A percentile compares a stretch with the other conserved stretches of the same genome.
Conservation (phyloP, 805 yeast species). For the Saccharomycopsis microspora region DNA sequence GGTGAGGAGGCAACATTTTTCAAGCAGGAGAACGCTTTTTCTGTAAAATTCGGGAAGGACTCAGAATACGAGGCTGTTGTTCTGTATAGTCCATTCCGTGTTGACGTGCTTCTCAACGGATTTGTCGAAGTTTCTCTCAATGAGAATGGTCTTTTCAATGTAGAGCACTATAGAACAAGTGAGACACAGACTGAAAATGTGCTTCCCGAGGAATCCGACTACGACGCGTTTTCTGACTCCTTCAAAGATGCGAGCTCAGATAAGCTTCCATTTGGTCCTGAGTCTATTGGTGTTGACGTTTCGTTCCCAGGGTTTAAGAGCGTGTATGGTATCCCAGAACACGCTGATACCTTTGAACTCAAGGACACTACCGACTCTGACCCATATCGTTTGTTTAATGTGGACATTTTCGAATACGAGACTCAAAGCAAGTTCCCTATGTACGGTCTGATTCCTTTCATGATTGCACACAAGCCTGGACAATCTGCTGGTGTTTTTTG, state of each 20-base stretch:
- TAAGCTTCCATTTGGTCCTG: slow-evolving; percentile 73
- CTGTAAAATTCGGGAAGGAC: slow-evolving; percentile 28
- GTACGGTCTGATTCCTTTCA: slow-evolving; percentile 91
- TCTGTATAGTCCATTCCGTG: slow-evolving; percentile 34
- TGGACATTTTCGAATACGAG: slow-evolving; percentile 92
- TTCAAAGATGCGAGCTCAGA: slow-evolving; percentile 62
- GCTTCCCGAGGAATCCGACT: slow-evolving; percentile 49
- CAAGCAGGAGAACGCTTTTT: slow-evolving; percentile 13
- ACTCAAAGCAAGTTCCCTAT: slow-evolving; percentile 73
- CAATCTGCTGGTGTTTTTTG: slow-evolving; percentile 73
- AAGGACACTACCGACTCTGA: slow-evolving; percentile 51
- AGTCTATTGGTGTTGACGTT: slow-evolving; percentile 75
- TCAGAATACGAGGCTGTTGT: slow-evolving; percentile 33
- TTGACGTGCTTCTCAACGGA: slow-evolving; percentile 36
- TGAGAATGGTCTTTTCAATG: slow-evolving; percentile 56
- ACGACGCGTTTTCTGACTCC: slow-evolving; percentile 57
- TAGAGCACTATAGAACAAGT: slow-evolving; percentile 66
- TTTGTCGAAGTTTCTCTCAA: slow-evolving; percentile 47
- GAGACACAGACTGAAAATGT: slow-evolving; percentile 32
- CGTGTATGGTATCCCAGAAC: slow-evolving; percentile 95
- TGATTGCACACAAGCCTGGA: slow-evolving; percentile 54
- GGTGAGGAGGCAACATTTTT: slow-evolving; percentile 19
- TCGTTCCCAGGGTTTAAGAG: slow-evolving; percentile 46
- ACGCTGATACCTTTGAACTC: slow-evolving; percentile 69
- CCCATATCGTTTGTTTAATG: slow-evolving; percentile 86